These are phyloP conservation scores for Austropuccinia psidii DNA, from an alignment of 1,284 basidiomycete genomes.

Conservation along the genomic window DNA sequence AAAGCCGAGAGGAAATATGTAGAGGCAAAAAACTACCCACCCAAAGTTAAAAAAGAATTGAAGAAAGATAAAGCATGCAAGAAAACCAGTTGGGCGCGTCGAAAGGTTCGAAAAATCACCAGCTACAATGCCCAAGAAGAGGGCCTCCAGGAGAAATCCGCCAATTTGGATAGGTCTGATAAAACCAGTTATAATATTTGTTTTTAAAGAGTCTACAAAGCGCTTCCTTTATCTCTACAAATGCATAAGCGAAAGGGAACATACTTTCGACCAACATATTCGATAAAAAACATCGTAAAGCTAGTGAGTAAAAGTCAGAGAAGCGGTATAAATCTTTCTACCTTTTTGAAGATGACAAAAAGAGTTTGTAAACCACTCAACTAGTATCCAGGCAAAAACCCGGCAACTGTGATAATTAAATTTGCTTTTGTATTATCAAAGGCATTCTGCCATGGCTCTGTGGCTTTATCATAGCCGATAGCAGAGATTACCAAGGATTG, in stretches of 20 bases:
- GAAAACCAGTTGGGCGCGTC: slow-evolving; percentile 22
- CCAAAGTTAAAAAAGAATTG: slow-evolving; percentile 52
- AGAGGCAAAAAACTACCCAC: background rate
- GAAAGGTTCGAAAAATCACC: slow-evolving; percentile 43
- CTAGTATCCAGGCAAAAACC: slow-evolving; percentile 45
- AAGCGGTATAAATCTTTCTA: background rate
- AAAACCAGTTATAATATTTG: background rate
- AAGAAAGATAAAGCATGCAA: slow-evolving; percentile 44
- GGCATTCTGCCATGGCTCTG: slow-evolving; percentile 32
- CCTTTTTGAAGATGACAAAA: too few relatives aligned
- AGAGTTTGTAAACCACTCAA: slow-evolving; percentile 18
- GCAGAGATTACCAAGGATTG: slow-evolving; percentile 57
- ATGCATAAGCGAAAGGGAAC: slow-evolving; percentile 47
- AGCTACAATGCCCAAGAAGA: slow-evolving; percentile 45
- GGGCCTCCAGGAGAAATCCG: background rate
- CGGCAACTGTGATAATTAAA: slow-evolving; percentile 40
- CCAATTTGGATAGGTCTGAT: slow-evolving; percentile 36
- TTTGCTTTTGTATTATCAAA: slow-evolving; percentile 34
- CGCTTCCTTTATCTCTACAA: background rate
- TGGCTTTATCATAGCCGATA: slow-evolving; percentile 41
- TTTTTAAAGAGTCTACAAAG: background rate
- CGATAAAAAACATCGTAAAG: slow-evolving; percentile 41
- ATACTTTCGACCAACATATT: slow-evolving; percentile 45
- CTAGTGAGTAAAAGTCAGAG: background rate
- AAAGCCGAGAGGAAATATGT: too few relatives aligned